These are phyloP conservation scores for Coffea humblotiana DNA, from an alignment of 305 asterid species.

Conservation along the genomic window DNA sequence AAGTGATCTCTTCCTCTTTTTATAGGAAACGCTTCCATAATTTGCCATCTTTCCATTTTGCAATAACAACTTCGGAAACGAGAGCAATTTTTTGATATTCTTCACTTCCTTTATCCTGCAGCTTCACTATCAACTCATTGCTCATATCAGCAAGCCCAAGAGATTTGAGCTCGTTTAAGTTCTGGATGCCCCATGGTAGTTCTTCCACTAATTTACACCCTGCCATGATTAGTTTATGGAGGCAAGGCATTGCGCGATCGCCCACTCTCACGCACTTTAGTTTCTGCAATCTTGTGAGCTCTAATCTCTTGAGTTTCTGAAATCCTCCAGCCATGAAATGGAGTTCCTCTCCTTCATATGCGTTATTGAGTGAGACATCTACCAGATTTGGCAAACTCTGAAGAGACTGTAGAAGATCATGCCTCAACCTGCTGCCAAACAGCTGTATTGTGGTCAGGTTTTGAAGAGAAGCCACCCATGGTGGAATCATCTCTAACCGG, in stretches of 20 bases:
- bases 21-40: not conserved
- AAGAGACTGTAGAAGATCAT: constrained; percentile 4
- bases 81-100: constrained; percentile 13
- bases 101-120: not conserved
- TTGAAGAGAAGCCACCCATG: constrained; percentile 32
- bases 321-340: constrained; percentile 20
- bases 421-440: constrained; percentile 7
- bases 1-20: not conserved
- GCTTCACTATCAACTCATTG: not conserved
- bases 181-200: not conserved
- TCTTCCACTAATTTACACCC: not conserved
- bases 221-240: not conserved
- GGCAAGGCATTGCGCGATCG: not conserved
- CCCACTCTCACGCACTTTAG: not conserved
- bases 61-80: constrained; percentile 5
- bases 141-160: not conserved
- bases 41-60: not conserved
- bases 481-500: constrained; percentile 28
- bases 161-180: not conserved
- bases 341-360: constrained; percentile 23
- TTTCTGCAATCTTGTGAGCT: not conserved
- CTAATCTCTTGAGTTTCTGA: constrained; percentile 9
- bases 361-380: not conserved
- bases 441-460: not conserved
- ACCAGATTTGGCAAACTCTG: constrained; percentile 24